phyloP scores from a whole-genome alignment of 768 basidiomycete species.

The Lactarius deliciosus region DNA sequence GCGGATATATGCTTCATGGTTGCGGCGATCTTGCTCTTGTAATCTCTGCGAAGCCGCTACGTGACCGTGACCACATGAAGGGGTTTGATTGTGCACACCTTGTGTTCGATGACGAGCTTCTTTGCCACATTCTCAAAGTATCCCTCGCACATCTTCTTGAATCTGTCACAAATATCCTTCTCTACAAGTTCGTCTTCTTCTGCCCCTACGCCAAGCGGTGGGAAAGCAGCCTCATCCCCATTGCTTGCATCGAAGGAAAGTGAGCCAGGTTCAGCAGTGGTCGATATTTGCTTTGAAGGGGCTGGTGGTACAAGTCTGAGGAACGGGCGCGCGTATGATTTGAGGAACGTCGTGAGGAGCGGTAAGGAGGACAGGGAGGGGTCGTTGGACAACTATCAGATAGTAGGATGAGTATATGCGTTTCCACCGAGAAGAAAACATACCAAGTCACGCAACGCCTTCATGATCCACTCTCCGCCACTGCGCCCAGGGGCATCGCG shows the following conservation, averaged over 20 bases:
- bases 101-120: conserved; percentile 89
- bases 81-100: conserved; percentile 47
- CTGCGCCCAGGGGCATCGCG: conserved; percentile 67
- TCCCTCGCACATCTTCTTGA: conserved; percentile 89
- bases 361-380: conserved; percentile 85
- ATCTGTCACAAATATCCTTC: conserved; percentile 80
- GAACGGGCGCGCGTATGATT: conserved; percentile 85
- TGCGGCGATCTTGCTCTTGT: conserved; percentile 94
- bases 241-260: conserved; percentile 42
- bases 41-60: conserved; percentile 57
- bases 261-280: conserved; percentile 54
- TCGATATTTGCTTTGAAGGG: conserved; percentile 57
- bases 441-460: conserved; percentile 80
- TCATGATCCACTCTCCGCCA: conserved; percentile 90
- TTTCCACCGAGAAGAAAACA: conserved; percentile 32
- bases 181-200: conserved; percentile 80
- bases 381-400: conserved; percentile 76
- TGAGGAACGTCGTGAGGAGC: conserved; percentile 87
- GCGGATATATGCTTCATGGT: conserved; percentile 98
- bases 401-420: conserved; percentile 24
- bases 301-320: conserved; percentile 67
- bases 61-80: background rate
- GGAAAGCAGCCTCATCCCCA: conserved; percentile 40
- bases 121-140: conserved; percentile 92
- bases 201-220: conserved; percentile 33